These are phyloP conservation scores for Pestalotiopsis fici DNA, from an alignment of 2,329 filamentous ascomycete genomes.

Conservation along the genomic window DNA sequence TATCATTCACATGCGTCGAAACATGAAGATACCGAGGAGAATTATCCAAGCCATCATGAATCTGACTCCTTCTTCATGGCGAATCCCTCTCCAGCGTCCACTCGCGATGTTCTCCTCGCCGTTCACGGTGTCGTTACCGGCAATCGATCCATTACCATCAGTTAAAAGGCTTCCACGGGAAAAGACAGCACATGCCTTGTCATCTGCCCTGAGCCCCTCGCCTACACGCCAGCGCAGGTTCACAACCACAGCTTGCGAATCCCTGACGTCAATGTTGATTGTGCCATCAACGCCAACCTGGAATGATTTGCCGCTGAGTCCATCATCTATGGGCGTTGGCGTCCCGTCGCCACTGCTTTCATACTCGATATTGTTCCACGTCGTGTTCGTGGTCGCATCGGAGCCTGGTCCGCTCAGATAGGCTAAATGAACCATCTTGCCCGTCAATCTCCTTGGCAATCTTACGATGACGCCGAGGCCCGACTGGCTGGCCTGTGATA, in stretches of 20 bases:
- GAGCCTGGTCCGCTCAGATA: conserved; percentile 47
- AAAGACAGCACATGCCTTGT: conserved; percentile 7
- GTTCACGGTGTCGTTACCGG: background rate
- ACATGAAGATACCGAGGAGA: background rate
- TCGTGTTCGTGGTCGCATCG: conserved; percentile 40
- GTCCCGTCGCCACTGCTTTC: conserved; percentile 40
- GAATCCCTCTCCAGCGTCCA: background rate
- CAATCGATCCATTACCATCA: too few relatives aligned
- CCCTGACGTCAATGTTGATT: conserved; percentile 36
- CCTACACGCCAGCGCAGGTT: conserved; percentile 35
- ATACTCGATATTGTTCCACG: conserved; percentile 49
- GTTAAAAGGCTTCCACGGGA: too few relatives aligned
- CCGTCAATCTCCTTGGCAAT: conserved; percentile 35
- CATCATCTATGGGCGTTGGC: conserved; percentile 33
- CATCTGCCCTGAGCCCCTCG: conserved; percentile 1
- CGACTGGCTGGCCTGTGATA: conserved; percentile 34
- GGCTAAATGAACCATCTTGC: conserved; percentile 44
- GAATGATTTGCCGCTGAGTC: conserved; percentile 24
- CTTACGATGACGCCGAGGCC: conserved; percentile 41
- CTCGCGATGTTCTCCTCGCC: background rate
- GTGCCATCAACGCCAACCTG: conserved; percentile 32
- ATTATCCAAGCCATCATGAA: background rate
- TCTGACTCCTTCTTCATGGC: background rate
- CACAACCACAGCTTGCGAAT: conserved; percentile 46
- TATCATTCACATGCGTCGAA: background rate